Percentiles rank a stretch among this genome's conserved stretches.
Evolutionary conservation across 1,139 yeast genomes (phyloP).

Genomic region (Ogataea hybrid): DNA sequence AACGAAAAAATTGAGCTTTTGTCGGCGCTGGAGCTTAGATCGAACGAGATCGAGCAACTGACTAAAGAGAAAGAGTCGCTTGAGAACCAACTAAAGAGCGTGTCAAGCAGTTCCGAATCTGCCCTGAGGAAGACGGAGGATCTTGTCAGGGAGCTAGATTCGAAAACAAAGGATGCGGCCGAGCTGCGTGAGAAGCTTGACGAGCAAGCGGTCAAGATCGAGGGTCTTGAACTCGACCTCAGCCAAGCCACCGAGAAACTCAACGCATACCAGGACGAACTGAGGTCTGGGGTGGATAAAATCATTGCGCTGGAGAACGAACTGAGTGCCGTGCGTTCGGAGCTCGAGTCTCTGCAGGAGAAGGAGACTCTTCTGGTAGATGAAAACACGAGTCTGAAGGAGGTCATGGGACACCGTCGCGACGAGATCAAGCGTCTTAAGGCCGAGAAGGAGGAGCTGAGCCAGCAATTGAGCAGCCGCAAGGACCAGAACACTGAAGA

Average conservation of each 20-base stretch:
- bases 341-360: constrained; percentile 10
- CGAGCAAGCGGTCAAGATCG: constrained; percentile 11
- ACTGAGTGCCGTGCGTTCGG: constrained; percentile 7
- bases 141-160: constrained; percentile 10
- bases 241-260: constrained; percentile 13
- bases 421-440: constrained; percentile 11
- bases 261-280: constrained; percentile 12
- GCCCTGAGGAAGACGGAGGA: constrained; percentile 12
- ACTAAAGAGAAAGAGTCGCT: constrained; percentile 10
- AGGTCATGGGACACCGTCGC: constrained; percentile 11
- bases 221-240: constrained; percentile 13
- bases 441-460: constrained; percentile 14
- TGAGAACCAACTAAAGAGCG: constrained; percentile 7
- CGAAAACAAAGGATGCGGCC: constrained; percentile 3
- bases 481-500: constrained; percentile 4
- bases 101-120: constrained; percentile 1
- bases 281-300: constrained; percentile 13
- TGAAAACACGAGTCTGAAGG: constrained; percentile 12
- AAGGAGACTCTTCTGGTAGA: constrained; percentile 9
- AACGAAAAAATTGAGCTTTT: constrained; percentile 13
- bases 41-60: constrained; percentile 14
- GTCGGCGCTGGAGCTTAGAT: constrained; percentile 15
- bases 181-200: constrained; percentile 5
- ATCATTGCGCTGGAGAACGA: constrained; percentile 15
- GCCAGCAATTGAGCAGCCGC: constrained; percentile 3